Evolutionary conservation across 2,329 filamentous ascomycete genomes (phyloP).

Genomic region (Davidsoniella virescens): DNA sequence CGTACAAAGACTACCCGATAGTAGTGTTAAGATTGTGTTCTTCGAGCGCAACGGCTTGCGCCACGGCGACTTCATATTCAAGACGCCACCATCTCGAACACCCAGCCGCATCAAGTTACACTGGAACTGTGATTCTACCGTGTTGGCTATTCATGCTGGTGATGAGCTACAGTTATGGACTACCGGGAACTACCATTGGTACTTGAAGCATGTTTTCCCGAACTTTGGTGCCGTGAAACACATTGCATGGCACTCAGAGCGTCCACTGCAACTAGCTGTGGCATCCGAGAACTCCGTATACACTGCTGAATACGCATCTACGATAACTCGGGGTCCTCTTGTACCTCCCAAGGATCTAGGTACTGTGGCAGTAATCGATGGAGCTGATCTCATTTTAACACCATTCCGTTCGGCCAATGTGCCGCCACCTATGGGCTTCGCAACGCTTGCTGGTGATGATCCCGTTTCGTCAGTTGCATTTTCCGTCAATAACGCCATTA

Average conservation of each 20-base stretch:
- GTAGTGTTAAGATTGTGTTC: slow-evolving; percentile 59
- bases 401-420: slow-evolving; percentile 71
- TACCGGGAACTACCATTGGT: slow-evolving; percentile 95
- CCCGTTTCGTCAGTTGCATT: slow-evolving; percentile 63
- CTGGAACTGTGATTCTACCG: slow-evolving; percentile 88
- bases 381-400: slow-evolving; percentile 62
- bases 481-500: slow-evolving; percentile 41
- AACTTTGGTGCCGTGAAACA: slow-evolving; percentile 21
- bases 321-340: slow-evolving; percentile 52
- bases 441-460: slow-evolving; percentile 47
- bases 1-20: no score
- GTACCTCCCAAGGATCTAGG: slow-evolving; percentile 60
- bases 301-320: slow-evolving; percentile 45
- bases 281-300: slow-evolving; percentile 21
- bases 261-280: slow-evolving; percentile 50
- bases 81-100: slow-evolving; percentile 33
- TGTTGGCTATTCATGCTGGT: slow-evolving; percentile 63
- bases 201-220: slow-evolving; percentile 77
- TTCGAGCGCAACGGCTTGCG: slow-evolving; percentile 94
- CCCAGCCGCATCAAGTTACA: slow-evolving; percentile 45
- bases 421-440: slow-evolving; percentile 82
- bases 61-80: slow-evolving; percentile 85
- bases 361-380: slow-evolving; percentile 71
- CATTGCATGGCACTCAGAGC: slow-evolving; percentile 74
- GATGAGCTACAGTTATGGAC: slow-evolving; percentile 86